These are phyloP conservation scores for Paramecium biaurelia DNA, from an alignment of 73 alveolate genomes.

Conservation along the genomic window DNA sequence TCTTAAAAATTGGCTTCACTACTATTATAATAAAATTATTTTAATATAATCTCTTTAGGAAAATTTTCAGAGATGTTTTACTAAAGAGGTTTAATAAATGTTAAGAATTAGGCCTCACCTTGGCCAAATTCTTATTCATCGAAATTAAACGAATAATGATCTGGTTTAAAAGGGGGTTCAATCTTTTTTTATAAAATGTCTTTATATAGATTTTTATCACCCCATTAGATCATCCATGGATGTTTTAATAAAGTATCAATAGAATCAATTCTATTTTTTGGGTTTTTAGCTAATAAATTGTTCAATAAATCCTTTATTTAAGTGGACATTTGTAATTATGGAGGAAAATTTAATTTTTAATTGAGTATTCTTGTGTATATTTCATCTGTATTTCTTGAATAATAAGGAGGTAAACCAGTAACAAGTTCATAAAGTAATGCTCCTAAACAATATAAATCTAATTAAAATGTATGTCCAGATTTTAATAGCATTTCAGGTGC, in stretches of 20 bases:
- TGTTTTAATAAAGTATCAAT: conserved; percentile 55
- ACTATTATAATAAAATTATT: not conserved
- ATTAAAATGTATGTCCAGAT: conserved; percentile 62
- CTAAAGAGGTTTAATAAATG: not conserved
- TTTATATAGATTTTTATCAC: conserved; percentile 32
- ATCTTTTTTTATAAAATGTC: conserved; percentile 44
- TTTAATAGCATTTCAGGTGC: conserved; percentile 76
- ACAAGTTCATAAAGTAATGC: conserved; percentile 67
- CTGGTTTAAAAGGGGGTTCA: conserved; percentile 65
- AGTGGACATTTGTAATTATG: conserved; percentile 44
- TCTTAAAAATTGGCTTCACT: conserved; percentile 10
- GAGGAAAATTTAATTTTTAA: conserved; percentile 55
- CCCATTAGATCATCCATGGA: conserved; percentile 44
- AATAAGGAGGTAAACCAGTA: conserved; percentile 72
- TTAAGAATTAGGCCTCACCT: conserved; percentile 49
- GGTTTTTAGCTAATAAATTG: conserved; percentile 80
- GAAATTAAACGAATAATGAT: conserved; percentile 40
- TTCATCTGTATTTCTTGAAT: conserved; percentile 49
- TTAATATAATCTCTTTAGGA: conserved; percentile 10
- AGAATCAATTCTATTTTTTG: conserved; percentile 81
- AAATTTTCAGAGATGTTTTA: conserved; percentile 14
- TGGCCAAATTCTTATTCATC: conserved; percentile 57
- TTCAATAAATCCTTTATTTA: conserved; percentile 70
- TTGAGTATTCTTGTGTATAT: conserved; percentile 60
- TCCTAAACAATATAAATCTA: conserved; percentile 72